Evolutionary conservation across 345 rosid genomes (phyloP).

Genomic region (Syzygium jambos): DNA sequence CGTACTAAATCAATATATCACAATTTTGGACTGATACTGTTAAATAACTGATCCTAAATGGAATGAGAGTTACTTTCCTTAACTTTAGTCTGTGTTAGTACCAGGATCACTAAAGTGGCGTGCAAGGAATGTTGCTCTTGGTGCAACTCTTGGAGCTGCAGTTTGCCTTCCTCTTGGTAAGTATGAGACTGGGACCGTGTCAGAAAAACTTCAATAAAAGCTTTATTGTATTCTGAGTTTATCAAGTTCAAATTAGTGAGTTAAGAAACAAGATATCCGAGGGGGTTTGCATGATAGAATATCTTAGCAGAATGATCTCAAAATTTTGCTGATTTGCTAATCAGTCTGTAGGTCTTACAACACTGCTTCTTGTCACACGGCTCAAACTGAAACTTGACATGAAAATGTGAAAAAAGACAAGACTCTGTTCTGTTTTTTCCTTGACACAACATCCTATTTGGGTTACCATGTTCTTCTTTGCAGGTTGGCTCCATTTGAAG

Average conservation of each 20-base stretch:
- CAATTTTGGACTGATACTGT: not conserved
- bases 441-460: not conserved
- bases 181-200: not conserved
- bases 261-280: not conserved
- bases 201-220: not conserved
- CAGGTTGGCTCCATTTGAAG: slow-evolving; percentile 89
- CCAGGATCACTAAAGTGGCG: slow-evolving; percentile 87
- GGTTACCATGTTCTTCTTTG: not conserved
- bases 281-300: not conserved
- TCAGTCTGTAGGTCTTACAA: not conserved
- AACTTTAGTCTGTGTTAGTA: slow-evolving; percentile 29
- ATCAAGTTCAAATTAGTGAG: not conserved
- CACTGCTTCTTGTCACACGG: not conserved
- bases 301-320: not conserved
- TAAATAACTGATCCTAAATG: not conserved
- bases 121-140: slow-evolving; percentile 69
- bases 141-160: slow-evolving; percentile 73
- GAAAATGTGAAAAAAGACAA: not conserved
- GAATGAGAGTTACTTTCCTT: not conserved
- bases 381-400: not conserved
- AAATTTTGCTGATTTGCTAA: not conserved
- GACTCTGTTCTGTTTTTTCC: not conserved
- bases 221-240: not conserved
- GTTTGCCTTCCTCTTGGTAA: slow-evolving; percentile 76
- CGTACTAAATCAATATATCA: not conserved